Percentiles rank a stretch among this genome's conserved stretches.
Evolutionary conservation across 208 protist genomes (phyloP).

Genomic region (Leishmania tarentolae): DNA sequence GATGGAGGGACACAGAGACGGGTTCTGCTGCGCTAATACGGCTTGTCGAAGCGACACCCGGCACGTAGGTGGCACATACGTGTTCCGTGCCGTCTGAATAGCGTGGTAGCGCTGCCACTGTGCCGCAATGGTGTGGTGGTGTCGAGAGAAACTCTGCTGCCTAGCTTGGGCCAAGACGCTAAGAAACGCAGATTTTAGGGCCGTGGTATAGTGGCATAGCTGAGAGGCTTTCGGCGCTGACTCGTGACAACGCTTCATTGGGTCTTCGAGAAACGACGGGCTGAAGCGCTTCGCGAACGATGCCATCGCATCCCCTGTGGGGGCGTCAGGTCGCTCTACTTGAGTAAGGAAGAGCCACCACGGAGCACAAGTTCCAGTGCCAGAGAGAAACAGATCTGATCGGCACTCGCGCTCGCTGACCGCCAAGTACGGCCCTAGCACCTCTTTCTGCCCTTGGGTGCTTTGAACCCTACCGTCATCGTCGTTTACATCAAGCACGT

Average conservation of each 20-base stretch:
- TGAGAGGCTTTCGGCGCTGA: not conserved
- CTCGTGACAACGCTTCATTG: not conserved
- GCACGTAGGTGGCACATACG: constrained; percentile 11
- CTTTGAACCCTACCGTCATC: not conserved
- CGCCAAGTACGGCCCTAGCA: not conserved
- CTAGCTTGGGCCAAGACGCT: not conserved
- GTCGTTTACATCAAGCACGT: constrained; percentile 33
- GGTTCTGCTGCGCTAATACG: constrained; percentile 8
- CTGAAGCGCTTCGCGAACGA: constrained; percentile 19
- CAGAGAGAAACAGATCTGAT: not conserved
- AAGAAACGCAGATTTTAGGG: constrained; percentile 1
- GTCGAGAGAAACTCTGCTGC: not conserved
- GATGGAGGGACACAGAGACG: constrained; percentile 46
- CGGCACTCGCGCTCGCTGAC: not conserved
- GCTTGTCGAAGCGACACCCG: not conserved
- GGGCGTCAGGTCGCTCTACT: constrained; percentile 1
- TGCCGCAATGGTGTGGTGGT: not conserved
- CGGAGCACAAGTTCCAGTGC: not conserved
- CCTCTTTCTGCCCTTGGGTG: not conserved
- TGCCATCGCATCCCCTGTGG: not conserved
- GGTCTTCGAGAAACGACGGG: not conserved
- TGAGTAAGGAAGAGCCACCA: constrained; percentile 8
- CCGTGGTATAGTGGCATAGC: not conserved
- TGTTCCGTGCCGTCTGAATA: constrained; percentile 20
- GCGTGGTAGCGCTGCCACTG: constrained; percentile 29